phyloP scores from a whole-genome alignment of 345 rosid species.

The Salix koriyanagi region DNA sequence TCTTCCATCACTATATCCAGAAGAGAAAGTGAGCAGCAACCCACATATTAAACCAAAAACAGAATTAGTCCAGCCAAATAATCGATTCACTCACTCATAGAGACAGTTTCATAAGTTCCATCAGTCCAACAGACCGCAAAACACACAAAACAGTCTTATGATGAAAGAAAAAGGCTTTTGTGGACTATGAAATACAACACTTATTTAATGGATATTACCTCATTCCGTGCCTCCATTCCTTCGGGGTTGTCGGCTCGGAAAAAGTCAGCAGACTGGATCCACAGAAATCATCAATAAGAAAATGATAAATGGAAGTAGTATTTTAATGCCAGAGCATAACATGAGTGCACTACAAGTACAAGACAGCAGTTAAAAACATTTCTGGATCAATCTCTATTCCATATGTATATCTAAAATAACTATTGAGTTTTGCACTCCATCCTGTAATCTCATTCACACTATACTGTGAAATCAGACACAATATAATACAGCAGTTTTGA shows the following conservation, averaged over 20 bases:
- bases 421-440: neutral
- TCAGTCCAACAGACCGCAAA: neutral
- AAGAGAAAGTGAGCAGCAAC: neutral
- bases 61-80: slow-evolving; percentile 1
- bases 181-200: neutral
- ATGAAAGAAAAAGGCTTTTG: neutral
- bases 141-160: neutral
- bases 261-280: slow-evolving; percentile 89
- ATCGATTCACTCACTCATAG: neutral
- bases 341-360: neutral
- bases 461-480: neutral
- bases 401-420: neutral
- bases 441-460: neutral
- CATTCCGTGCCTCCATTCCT: slow-evolving; percentile 97
- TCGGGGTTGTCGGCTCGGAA: slow-evolving; percentile 96
- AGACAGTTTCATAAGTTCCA: neutral
- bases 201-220: slow-evolving; percentile 48
- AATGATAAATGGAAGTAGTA: neutral
- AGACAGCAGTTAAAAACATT: neutral
- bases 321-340: neutral
- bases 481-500: neutral
- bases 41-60: neutral
- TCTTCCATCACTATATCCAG: neutral
- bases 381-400: neutral
- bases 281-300: slow-evolving; percentile 7